phyloP scores from a whole-genome alignment of 176 grass and related monocot species.

The Zea luxurians region DNA sequence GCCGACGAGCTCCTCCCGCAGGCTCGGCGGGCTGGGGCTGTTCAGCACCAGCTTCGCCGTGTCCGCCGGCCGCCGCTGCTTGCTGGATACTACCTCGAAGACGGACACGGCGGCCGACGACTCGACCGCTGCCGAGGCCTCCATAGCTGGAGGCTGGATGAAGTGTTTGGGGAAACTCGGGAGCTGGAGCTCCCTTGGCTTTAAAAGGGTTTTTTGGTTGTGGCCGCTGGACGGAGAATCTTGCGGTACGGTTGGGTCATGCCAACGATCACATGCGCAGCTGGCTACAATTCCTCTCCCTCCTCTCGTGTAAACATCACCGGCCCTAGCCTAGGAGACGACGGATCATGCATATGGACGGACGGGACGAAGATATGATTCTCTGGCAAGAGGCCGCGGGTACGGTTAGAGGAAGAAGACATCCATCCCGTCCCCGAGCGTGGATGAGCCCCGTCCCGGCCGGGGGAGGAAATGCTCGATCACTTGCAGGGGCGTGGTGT shows the following conservation, averaged over 20 bases:
- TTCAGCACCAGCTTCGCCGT: slow-evolving; percentile 44
- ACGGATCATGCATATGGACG: slow-evolving; percentile 13
- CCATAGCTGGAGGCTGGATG: slow-evolving; percentile 20
- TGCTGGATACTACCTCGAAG: slow-evolving; percentile 41
- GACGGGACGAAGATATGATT: slow-evolving; percentile 22
- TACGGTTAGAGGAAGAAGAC: slow-evolving; percentile 10
- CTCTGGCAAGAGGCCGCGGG: neutral
- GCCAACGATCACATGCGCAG: slow-evolving; percentile 12
- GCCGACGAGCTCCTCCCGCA: slow-evolving; percentile 51
- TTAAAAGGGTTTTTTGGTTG: slow-evolving; percentile 28
- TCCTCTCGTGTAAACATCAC: slow-evolving; percentile 39
- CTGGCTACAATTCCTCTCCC: neutral
- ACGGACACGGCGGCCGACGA: slow-evolving; percentile 12
- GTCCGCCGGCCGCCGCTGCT: neutral
- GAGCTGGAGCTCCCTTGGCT: neutral
- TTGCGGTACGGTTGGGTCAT: neutral
- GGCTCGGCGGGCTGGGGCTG: slow-evolving; percentile 46
- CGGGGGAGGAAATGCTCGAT: neutral
- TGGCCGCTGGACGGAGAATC: slow-evolving; percentile 35
- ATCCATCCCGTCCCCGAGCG: slow-evolving; percentile 8
- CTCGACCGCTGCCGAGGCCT: slow-evolving; percentile 16
- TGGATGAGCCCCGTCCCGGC: neutral
- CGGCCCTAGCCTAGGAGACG: neutral
- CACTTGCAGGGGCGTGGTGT: neutral
- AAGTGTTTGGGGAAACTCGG: slow-evolving; percentile 80